Evolutionary conservation across 2,329 filamentous ascomycete species (phyloP).

Genomic region (Colletotrichum kahawae): DNA sequence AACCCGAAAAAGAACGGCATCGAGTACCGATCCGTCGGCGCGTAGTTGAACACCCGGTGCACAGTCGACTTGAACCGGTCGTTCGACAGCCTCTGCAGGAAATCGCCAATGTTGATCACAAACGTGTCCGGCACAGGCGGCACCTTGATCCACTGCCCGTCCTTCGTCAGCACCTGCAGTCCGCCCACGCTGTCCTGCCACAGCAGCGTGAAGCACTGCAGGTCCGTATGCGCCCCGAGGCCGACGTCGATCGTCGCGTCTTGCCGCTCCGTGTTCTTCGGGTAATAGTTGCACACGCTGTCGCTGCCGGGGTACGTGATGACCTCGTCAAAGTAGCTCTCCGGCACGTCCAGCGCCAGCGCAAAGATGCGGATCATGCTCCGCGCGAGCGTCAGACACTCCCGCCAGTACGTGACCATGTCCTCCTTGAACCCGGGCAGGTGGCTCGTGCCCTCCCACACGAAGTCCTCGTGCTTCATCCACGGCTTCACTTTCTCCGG

Average conservation of each 20-base stretch:
- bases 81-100: constrained; percentile 28
- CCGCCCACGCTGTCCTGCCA: constrained; percentile 50
- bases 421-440: constrained; percentile 20
- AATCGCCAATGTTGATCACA: constrained; percentile 32
- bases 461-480: constrained; percentile 23
- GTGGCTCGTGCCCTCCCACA: constrained; percentile 24
- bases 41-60: constrained; percentile 53
- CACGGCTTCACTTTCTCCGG: constrained; percentile 20
- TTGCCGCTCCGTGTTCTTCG: constrained; percentile 36
- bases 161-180: constrained; percentile 45
- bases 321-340: constrained; percentile 24
- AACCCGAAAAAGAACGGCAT: constrained; percentile 64
- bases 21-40: constrained; percentile 47
- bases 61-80: constrained; percentile 40
- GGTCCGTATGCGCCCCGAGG: constrained; percentile 51
- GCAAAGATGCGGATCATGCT: constrained; percentile 27
- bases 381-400: constrained; percentile 27
- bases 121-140: constrained; percentile 27
- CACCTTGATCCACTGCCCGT: constrained; percentile 39
- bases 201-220: constrained; percentile 53
- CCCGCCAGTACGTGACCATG: constrained; percentile 22
- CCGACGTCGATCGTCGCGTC: constrained; percentile 38
- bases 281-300: constrained; percentile 49
- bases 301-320: constrained; percentile 25
- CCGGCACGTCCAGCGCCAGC: constrained; percentile 25